Conservation (phyloP, 148 eudicot species). For the Nepenthes gracilis region DNA sequence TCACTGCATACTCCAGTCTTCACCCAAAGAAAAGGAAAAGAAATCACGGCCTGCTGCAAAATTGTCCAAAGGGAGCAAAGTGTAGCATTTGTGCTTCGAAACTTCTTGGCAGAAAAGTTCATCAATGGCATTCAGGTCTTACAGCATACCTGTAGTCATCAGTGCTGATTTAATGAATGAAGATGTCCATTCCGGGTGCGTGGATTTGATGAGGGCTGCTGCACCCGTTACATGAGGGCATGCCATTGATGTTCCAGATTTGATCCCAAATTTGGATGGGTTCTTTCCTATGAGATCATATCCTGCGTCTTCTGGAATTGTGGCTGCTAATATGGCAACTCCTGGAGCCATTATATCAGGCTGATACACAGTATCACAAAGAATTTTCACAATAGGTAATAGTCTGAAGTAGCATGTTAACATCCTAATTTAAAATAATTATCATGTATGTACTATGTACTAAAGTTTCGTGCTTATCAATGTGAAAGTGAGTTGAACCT, state of each 20-base stretch:
- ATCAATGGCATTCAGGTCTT: not conserved
- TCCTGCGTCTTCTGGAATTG: slow-evolving; percentile 22
- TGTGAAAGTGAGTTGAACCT: slow-evolving; percentile 25
- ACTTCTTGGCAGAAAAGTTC: not conserved
- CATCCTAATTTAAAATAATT: too few species aligned
- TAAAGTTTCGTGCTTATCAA: not conserved
- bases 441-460: not conserved
- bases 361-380: slow-evolving; percentile 12
- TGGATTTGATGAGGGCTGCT: slow-evolving; percentile 46
- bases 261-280: slow-evolving; percentile 27
- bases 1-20: not conserved
- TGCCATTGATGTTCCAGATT: slow-evolving; percentile 80
- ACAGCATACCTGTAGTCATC: slow-evolving; percentile 56
- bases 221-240: slow-evolving; percentile 73
- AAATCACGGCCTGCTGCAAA: not conserved
- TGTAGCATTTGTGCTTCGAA: not conserved
- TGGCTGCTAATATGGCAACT: slow-evolving; percentile 56
- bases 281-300: slow-evolving; percentile 18
- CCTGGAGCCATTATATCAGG: slow-evolving; percentile 80
- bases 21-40: too few species aligned
- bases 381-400: not conserved
- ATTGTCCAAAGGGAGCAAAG: not conserved
- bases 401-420: not conserved
- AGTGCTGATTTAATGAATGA: slow-evolving; percentile 63
- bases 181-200: slow-evolving; percentile 42